Conservation (phyloP, 352 stramenopile species). For the Pythium folliculosum region DNA sequence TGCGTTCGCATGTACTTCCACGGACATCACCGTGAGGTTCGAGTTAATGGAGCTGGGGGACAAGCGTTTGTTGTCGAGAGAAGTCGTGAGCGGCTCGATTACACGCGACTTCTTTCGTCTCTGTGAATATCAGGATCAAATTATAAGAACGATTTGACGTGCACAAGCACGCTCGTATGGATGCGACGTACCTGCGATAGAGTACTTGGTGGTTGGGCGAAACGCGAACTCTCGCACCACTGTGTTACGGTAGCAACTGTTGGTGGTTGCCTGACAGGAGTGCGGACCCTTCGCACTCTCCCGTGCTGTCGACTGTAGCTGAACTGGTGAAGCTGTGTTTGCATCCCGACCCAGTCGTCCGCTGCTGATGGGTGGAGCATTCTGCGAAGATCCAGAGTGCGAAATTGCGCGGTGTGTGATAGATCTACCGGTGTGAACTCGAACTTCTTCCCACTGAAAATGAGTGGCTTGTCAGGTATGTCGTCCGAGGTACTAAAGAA, state of each 20-base stretch:
- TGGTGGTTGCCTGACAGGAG: constrained; percentile 17
- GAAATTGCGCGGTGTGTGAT: constrained; percentile 43
- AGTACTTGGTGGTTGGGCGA: neutral
- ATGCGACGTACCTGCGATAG: constrained; percentile 10
- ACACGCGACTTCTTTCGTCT: constrained; percentile 5
- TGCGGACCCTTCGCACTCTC: constrained; percentile 9
- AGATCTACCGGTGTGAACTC: constrained; percentile 46
- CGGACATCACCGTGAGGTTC: constrained; percentile 78
- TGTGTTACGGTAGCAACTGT: constrained; percentile 2
- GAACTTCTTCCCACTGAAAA: constrained; percentile 79
- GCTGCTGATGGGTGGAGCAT: neutral
- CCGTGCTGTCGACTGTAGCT: neutral
- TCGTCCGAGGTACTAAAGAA: constrained; percentile 60
- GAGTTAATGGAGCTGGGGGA: constrained; percentile 38
- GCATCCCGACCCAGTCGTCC: neutral
- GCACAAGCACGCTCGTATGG: neutral
- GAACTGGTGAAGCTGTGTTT: neutral
- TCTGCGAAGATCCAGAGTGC: constrained; percentile 34
- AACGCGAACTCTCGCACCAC: neutral
- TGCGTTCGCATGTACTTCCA: constrained; percentile 72
- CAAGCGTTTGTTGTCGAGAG: constrained; percentile 20
- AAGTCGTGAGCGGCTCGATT: constrained; percentile 20
- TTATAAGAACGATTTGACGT: neutral
- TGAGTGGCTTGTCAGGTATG: constrained; percentile 68
- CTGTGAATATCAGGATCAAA: neutral